Evolutionary conservation across 495 filamentous ascomycete species (phyloP), one percentile per base, ranked within the genome.

Genomic region (Haplographium delicatum): DNA sequence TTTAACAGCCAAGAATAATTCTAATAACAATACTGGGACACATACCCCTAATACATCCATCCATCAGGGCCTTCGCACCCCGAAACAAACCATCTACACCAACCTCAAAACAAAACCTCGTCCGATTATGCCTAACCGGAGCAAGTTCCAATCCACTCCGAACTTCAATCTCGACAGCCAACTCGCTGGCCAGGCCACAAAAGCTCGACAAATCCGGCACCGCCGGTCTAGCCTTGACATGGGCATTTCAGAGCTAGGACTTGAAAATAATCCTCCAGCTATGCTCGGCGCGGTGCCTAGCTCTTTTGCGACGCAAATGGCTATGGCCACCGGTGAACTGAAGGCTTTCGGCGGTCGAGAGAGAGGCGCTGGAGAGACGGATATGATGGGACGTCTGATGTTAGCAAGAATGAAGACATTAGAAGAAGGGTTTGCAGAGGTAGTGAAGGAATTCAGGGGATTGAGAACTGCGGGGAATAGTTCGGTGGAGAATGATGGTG

Each of bases 381-480:
- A 76, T 18, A 76, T 82, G 63, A 84, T 95, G 66, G 83, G 82
- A 54, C 79, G 86, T 41, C 68, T 95, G n/a, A 84, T 96, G 65
- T 71, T 96, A n/a, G 87, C 88, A 5, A 74, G 88, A 44, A 95
- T 97, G 85, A 90, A 89, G 55, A 85, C 84, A 25, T 78, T 97
- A 6, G 90, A 97, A 64, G 88, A 91, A 63, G 76, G 82, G 25
- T 86, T 97, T 61, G 78, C 83, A 1, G 88, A 94, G 48, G 80
- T 96, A 20, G 75, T 93, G 47, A 86, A 82, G 47, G 91, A 96
- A 68, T 83, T 94, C 54, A 85, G 86, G 58, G 83, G 82, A 15
- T 63, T 83, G 65, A 63, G 76, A n/a, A 62, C 60, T 5, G 52
- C 57, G 4, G 54, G 55, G 33, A 51, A 56, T 45, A 49, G 51